Evolutionary conservation across 2,329 filamentous ascomycete species (phyloP).

Genomic region (Aureobasidium melanogenum): DNA sequence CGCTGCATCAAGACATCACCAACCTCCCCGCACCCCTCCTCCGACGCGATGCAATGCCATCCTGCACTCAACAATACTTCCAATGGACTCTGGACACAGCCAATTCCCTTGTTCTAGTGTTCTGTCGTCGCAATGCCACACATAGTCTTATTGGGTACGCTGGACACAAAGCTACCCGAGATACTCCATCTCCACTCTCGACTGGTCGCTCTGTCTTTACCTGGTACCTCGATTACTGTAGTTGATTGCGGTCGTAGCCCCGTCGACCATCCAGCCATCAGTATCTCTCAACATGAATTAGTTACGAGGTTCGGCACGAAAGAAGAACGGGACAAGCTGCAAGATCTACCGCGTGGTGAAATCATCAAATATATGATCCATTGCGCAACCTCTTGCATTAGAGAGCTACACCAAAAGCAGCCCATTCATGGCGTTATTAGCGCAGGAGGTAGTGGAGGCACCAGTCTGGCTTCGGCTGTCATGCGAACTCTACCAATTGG

Average conservation of each 20-base stretch:
- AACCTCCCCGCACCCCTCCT: neutral
- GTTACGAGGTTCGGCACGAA: constrained; percentile 25
- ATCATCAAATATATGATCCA: constrained; percentile 48
- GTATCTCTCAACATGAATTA: constrained; percentile 37
- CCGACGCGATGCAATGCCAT: neutral
- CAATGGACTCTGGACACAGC: neutral
- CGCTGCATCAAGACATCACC: constrained; percentile 1
- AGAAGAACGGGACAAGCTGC: constrained; percentile 17
- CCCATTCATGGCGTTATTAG: constrained; percentile 48
- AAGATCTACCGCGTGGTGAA: constrained; percentile 42
- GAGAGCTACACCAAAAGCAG: constrained; percentile 38
- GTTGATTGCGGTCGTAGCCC: constrained; percentile 48
- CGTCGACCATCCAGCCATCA: constrained; percentile 38
- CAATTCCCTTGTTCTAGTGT: neutral
- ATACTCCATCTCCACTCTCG: constrained; percentile 45
- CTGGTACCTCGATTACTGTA: constrained; percentile 33
- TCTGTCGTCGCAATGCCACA: constrained; percentile 22
- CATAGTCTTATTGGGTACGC: constrained; percentile 52
- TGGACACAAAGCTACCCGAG: constrained; percentile 56
- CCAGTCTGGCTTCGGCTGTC: constrained; percentile 49
- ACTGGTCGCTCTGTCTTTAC: constrained; percentile 24
- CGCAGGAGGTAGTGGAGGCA: constrained; percentile 56
- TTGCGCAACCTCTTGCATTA: constrained; percentile 37
- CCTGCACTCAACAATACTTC: neutral
- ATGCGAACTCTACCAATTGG: constrained; percentile 58